Evolutionary conservation across 1,284 basidiomycete species (phyloP), one percentile per base, ranked within the genome.

Genomic region (Salmacisia buchloeana): DNA sequence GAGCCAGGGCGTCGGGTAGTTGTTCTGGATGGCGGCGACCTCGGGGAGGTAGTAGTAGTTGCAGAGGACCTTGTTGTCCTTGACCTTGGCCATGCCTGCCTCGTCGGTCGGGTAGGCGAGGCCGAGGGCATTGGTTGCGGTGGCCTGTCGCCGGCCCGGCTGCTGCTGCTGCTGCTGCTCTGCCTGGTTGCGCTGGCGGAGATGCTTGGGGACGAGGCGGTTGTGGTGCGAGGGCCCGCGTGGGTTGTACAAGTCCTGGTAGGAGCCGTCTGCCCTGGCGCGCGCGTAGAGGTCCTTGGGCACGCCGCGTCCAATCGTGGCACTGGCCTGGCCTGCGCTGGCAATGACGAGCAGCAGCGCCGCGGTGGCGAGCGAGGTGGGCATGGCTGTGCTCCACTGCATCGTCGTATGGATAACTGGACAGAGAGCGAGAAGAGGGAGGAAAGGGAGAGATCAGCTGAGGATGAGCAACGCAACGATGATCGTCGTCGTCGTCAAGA

Each of bases 1-100:
- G 25, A 49, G 27, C 73, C 73, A 76, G 7, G 63, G 65, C 2
- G 38, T 54, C 18, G 76, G 76, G 65, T 76, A 73, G 36, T 66
- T 45, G 23, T 54, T 60, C n/a, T 60, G 36, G 52, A 78, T 61
- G 15, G 68, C 66, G 15, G 63, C 60, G 3, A 79, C 61, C 23
- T 71, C 70, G n/a, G 68, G 67, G 10, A 74, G 52, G 36, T 62
- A 43, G 63, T 77, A 77, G 2, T 70, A 45, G 1, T 69, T 70
- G 67, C 76, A 78, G 29, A 72, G 67, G 23, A 68, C 60, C 45
- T 43, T 64, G 18, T 68, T 60, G 43, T 62, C 45, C 2, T 56
- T 63, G 60, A 74, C 68, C 25, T 63, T 41, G 10, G 70, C 74
- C 52, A 63, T 65, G 10, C 67, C 64, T 9, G 67, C 67, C 31